These are phyloP conservation scores for Ceratobasidium theobromae DNA, from an alignment of 1,284 basidiomycete genomes.

Conservation along the genomic window DNA sequence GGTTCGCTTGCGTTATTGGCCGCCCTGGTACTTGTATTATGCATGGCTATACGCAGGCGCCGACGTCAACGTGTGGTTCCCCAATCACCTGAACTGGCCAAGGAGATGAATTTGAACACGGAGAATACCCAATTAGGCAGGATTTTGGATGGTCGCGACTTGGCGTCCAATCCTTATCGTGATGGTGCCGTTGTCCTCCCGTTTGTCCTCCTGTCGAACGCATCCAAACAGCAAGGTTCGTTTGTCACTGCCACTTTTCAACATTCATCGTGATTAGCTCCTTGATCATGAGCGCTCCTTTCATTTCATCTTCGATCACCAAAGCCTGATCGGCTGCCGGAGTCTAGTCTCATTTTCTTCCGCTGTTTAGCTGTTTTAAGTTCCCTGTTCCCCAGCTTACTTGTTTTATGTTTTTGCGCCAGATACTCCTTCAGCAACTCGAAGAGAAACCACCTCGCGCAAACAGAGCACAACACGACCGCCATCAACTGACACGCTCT, in stretches of 20 bases:
- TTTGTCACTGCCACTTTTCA: background rate
- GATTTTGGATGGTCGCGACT: background rate
- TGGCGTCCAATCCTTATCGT: background rate
- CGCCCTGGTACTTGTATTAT: conserved; percentile 1
- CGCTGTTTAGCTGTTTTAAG: too few species aligned
- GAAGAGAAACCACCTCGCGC: too few species aligned
- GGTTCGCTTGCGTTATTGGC: background rate
- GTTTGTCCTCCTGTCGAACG: background rate
- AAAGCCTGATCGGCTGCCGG: too few species aligned
- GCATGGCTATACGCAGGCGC: background rate
- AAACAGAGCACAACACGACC: background rate
- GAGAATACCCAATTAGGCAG: background rate
- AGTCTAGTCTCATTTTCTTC: too few species aligned
- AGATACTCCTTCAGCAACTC: too few species aligned
- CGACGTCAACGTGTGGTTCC: background rate
- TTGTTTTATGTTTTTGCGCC: background rate
- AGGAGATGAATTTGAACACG: background rate
- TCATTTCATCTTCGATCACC: too few species aligned
- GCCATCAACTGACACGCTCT: background rate
- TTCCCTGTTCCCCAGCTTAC: too few species aligned
- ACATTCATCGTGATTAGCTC: background rate
- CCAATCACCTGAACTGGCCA: background rate
- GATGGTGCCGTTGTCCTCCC: background rate
- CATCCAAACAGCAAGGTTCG: conserved; percentile 8
- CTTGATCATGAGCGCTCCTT: too few species aligned